Percentiles rank a stretch among this genome's conserved stretches.
These are phyloP conservation scores for Xylariales sp. DNA, from an alignment of 2,329 filamentous ascomycete species.

Conservation along the genomic window DNA sequence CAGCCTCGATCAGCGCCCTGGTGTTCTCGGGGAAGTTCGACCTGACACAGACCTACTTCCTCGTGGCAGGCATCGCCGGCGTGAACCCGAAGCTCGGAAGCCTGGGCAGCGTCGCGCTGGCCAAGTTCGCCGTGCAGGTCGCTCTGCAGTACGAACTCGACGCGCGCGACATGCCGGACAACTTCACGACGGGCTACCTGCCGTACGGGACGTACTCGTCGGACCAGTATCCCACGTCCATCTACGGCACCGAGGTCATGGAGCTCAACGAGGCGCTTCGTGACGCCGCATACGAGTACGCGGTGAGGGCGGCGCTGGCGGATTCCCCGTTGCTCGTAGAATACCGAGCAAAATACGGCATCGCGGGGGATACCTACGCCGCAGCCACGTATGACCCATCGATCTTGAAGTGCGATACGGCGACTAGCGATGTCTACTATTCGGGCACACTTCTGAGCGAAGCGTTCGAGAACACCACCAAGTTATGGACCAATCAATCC, in stretches of 20 bases:
- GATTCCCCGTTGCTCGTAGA: constrained; percentile 43
- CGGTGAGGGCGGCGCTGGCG: constrained; percentile 44
- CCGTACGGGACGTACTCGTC: constrained; percentile 55
- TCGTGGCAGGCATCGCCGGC: constrained; percentile 70
- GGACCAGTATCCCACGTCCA: constrained; percentile 49
- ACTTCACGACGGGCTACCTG: constrained; percentile 65
- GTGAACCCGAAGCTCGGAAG: constrained; percentile 65
- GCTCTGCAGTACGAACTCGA: constrained; percentile 75
- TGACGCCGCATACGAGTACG: constrained; percentile 44
- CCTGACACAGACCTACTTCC: constrained; percentile 63
- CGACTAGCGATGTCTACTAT: constrained; percentile 70
- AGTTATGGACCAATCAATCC: constrained; percentile 60
- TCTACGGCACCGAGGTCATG: constrained; percentile 67
- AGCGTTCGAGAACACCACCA: constrained; percentile 52
- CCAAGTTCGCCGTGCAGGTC: constrained; percentile 67
- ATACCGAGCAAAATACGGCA: constrained; percentile 51
- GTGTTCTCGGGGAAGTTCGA: constrained; percentile 59
- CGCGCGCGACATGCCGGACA: constrained; percentile 58
- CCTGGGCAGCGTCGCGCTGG: constrained; percentile 61
- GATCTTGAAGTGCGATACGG: constrained; percentile 61
- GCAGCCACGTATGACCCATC: constrained; percentile 44
- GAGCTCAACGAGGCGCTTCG: constrained; percentile 58
- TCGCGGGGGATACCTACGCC: constrained; percentile 33
- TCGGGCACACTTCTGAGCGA: constrained; percentile 55
- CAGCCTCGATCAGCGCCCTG: constrained; percentile 59